Evolutionary conservation across 345 rosid genomes (phyloP).

Genomic region (Lenwebbia sp.): DNA sequence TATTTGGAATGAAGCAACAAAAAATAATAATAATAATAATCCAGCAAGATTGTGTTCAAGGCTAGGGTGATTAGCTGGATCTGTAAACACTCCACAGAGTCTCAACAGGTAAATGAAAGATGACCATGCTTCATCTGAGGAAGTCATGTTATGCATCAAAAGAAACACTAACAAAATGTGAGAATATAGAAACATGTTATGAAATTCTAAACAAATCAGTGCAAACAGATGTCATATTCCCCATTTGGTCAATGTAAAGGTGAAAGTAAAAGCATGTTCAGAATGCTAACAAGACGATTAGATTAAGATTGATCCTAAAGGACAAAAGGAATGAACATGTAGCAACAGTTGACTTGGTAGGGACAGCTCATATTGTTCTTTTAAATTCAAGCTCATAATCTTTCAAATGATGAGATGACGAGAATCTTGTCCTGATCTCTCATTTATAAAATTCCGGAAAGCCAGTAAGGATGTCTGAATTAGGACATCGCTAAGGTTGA

Average conservation of each 20-base stretch:
- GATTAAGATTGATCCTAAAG: neutral
- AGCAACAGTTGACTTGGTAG: constrained; percentile 26
- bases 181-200: neutral
- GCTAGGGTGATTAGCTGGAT: neutral
- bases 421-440: constrained; percentile 9
- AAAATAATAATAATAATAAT: neutral
- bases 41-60: neutral
- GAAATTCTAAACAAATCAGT: neutral
- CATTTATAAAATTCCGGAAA: neutral
- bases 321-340: neutral
- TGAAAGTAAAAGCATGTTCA: neutral
- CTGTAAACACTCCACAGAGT: neutral
- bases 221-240: neutral
- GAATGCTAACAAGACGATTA: neutral
- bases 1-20: neutral
- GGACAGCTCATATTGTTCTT: constrained; percentile 26
- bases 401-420: constrained; percentile 6
- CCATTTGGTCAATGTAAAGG: neutral
- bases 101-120: neutral
- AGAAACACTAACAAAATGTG: neutral
- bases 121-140: neutral
- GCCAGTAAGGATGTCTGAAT: constrained; percentile 15
- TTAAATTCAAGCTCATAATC: neutral
- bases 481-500: constrained; percentile 12
- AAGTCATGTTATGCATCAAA: neutral